Evolutionary conservation across 2,329 filamentous ascomycete species (phyloP).

Genomic region (Cordyceps javanica): DNA sequence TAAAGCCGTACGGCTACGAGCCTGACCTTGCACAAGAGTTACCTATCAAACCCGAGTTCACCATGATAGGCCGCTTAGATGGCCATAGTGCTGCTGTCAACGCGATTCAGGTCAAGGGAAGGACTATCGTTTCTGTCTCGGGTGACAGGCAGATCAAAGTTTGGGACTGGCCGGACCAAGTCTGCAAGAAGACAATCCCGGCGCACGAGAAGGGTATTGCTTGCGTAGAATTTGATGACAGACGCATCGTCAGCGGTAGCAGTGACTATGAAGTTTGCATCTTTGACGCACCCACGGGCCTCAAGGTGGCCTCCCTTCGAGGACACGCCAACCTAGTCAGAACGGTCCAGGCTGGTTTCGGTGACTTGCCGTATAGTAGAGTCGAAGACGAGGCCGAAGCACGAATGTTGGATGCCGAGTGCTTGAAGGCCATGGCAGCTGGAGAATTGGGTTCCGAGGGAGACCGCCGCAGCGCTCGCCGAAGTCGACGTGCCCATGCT

Average conservation of each 20-base stretch:
- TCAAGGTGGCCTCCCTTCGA: constrained; percentile 81
- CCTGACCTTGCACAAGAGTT: constrained; percentile 40
- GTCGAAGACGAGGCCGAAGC: constrained; percentile 70
- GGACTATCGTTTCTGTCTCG: constrained; percentile 88
- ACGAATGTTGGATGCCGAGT: constrained; percentile 64
- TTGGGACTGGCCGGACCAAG: constrained; percentile 81
- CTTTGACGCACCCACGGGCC: constrained; percentile 77
- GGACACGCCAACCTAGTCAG: constrained; percentile 82
- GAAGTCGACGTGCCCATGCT: constrained; percentile 50
- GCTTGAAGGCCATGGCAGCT: constrained; percentile 54
- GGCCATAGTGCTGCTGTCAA: constrained; percentile 92
- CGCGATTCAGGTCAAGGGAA: constrained; percentile 81
- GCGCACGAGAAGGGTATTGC: constrained; percentile 95
- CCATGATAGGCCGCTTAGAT: constrained; percentile 69
- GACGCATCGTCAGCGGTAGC: constrained; percentile 89
- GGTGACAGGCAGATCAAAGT: constrained; percentile 91
- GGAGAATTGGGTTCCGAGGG: constrained; percentile 38
- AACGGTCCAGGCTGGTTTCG: constrained; percentile 92
- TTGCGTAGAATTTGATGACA: constrained; percentile 92
- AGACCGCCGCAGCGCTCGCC: constrained; percentile 25
- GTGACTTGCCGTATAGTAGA: constrained; percentile 74
- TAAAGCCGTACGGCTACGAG: constrained; percentile 51
- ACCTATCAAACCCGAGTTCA: constrained; percentile 58
- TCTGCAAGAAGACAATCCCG: constrained; percentile 69
- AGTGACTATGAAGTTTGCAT: constrained; percentile 95